Conservation (phyloP, 1,284 basidiomycete genomes). For the Laetiporus sulphureus region DNA sequence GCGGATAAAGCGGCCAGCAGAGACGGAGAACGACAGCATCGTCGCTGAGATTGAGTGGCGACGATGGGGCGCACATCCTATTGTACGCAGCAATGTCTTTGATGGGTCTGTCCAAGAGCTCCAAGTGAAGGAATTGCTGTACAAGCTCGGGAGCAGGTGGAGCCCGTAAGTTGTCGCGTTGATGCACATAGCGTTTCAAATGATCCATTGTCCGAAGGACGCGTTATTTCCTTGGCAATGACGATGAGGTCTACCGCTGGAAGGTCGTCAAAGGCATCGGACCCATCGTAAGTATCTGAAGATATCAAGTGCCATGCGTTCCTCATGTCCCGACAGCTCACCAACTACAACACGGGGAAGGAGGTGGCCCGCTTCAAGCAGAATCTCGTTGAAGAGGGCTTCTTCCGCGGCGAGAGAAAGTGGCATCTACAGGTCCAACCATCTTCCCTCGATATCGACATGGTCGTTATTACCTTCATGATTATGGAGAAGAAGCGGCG, state of each 20-base stretch:
- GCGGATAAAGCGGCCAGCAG: conserved; percentile 32
- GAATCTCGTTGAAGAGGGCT: conserved; percentile 30
- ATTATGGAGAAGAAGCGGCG: conserved; percentile 47
- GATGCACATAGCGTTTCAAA: background rate
- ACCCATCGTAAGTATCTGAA: conserved; percentile 29
- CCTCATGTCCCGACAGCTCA: conserved; percentile 28
- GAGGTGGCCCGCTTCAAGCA: conserved; percentile 36
- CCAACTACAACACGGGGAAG: conserved; percentile 27
- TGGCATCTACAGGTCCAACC: conserved; percentile 39
- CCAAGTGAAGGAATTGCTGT: conserved; percentile 36
- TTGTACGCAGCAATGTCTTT: conserved; percentile 37
- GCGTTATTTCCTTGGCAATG: conserved; percentile 44
- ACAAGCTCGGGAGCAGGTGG: conserved; percentile 33
- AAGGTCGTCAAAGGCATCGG: conserved; percentile 35
- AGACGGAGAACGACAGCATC: conserved; percentile 29
- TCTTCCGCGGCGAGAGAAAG: conserved; percentile 41
- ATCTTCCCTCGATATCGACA: conserved; percentile 37
- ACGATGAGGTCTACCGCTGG: conserved; percentile 45
- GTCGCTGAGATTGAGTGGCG: conserved; percentile 46
- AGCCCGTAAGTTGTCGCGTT: conserved; percentile 33
- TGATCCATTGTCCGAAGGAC: conserved; percentile 25
- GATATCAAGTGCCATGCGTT: background rate
- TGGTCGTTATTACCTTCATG: conserved; percentile 44
- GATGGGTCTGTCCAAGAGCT: conserved; percentile 29
- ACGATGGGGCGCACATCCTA: conserved; percentile 32